Evolutionary conservation across 371 early-diverging fungal genomes (phyloP), one percentile per base, ranked within the genome.

Genomic region (Mucor circinelloides): DNA sequence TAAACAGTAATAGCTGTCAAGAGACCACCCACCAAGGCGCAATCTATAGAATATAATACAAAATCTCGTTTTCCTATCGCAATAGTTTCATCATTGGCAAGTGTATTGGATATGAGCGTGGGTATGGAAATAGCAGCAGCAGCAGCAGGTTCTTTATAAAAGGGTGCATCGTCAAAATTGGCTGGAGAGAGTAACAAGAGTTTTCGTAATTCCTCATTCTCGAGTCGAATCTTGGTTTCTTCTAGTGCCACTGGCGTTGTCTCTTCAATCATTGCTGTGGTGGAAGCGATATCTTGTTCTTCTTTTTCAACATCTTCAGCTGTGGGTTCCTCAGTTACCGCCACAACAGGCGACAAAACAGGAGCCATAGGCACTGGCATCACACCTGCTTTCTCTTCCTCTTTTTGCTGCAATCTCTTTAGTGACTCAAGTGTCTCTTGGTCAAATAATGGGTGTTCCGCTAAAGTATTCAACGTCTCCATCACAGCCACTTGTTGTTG

Each of bases 21-120:
- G 0, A 81, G 31, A 25, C 84, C 76, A 68, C 84, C 84, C 13
- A 76, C 80, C 4, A 84, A 36, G 23, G 84, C 84, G 58, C 84
- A 76, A 60, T 79, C 76, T 58, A 79, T 31, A 15, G 81, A 73
- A 64, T 81, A 79, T 38, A 78, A 50, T 8, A 64, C 56, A 32
- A 77, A 44, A 21, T 58, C 61, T 13, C 48, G 54, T 10, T 48
- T 56, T 25, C 58, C 48, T n/a, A 66, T 36, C 6, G 52, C 50
- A 7, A 58, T 13, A 10, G 46, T 31, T 10, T 52, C 54, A 5
- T 60, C 52, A 15, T 58, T 34, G 21, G n/a, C 23, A 25, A 12
- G 8, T 23, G 13, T 12, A 12, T 8, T 23, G 13, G 50, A 19
- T 25, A 50, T 21, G 1, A 19, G 12, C 7, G 25, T 23, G 25